These are phyloP conservation scores for Sphaerobolus stellatus DNA, from an alignment of 1,284 basidiomycete genomes.

Conservation along the genomic window DNA sequence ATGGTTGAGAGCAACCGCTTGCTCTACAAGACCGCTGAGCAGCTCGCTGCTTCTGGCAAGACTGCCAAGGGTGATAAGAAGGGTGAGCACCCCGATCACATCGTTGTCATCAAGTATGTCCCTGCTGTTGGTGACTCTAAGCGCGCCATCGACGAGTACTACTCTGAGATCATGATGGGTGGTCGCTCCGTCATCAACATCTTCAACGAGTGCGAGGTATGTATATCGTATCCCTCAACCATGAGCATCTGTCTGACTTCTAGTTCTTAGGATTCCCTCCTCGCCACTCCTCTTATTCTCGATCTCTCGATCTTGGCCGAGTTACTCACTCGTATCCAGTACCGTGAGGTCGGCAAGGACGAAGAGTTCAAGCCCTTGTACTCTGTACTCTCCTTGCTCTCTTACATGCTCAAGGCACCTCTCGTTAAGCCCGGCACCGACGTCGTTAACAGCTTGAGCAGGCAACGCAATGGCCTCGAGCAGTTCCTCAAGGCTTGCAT, in stretches of 20 bases:
- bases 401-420: constrained; percentile 97
- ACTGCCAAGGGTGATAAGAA: constrained; percentile 50
- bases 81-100: constrained; percentile 96
- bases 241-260: constrained; percentile 14
- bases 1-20: constrained; percentile 93
- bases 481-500: constrained; percentile 91
- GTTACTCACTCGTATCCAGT: constrained; percentile 90
- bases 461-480: constrained; percentile 94
- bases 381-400: constrained; percentile 84
- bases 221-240: constrained; percentile 21
- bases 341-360: constrained; percentile 57
- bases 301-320: constrained; percentile 94
- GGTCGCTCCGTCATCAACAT: constrained; percentile 86
- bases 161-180: constrained; percentile 88
- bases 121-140: constrained; percentile 96
- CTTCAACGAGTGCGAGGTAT: constrained; percentile 92
- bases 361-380: constrained; percentile 79
- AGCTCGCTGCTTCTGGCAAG: constrained; percentile 40
- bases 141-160: constrained; percentile 98
- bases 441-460: constrained; percentile 92
- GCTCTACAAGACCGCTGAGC: constrained; percentile 79
- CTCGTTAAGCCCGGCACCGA: constrained; percentile 95
- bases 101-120: constrained; percentile 94
- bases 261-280: constrained; percentile 76
- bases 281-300: constrained; percentile 94